Evolutionary conservation across 768 basidiomycete genomes (phyloP), one percentile per base, ranked within the genome.

Genomic region (Leccinum ochraceum): DNA sequence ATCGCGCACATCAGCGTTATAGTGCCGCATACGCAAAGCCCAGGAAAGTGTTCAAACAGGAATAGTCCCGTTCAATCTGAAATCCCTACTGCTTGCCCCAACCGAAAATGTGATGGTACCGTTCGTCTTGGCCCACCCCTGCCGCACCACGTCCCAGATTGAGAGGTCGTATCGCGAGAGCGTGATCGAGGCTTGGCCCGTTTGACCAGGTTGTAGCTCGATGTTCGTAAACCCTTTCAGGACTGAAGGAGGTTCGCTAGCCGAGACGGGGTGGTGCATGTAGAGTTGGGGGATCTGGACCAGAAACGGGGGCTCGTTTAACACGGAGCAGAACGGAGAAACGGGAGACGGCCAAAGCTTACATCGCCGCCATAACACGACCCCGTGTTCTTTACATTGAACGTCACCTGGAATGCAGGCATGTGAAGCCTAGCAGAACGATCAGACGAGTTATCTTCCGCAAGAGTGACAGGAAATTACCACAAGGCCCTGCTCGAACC

Each of bases 101-200:
- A 92, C 74, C 6, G 83, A 81, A 54, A 94, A 79, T 22, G 75
- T 75, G 67, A 90, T 86, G 44, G 69, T 78, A 1, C 90, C 92
- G 2, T 74, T 67, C 1, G 92, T 91, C 63, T 81, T 84, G 61
- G 78, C 77, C 92, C 93, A 94, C 3, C 88, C 85, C 72, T 94
- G 92, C 26, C 79, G 77, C 10, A 74, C 81, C 1, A 81, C 83
- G 70, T 94, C 89, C 93, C 91, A 94, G 57, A 90, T 80, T n/a
- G 84, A 88, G 65, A 91, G 66, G 64, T 89, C 87, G 65, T 90
- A 86, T 37, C 87, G 78, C 13, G 89, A 86, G 34, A 92, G 76
- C 8, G 78, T 80, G 65, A 92, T 79, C 6, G n/a, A 79, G 2
- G 86, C 84, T 8, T 62, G 71, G 59, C 71, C 71, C 26, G 69